Evolutionary conservation across 202 grass and related monocot genomes (phyloP), one percentile per base, ranked within the genome.

Genomic region (Setaria italica): DNA sequence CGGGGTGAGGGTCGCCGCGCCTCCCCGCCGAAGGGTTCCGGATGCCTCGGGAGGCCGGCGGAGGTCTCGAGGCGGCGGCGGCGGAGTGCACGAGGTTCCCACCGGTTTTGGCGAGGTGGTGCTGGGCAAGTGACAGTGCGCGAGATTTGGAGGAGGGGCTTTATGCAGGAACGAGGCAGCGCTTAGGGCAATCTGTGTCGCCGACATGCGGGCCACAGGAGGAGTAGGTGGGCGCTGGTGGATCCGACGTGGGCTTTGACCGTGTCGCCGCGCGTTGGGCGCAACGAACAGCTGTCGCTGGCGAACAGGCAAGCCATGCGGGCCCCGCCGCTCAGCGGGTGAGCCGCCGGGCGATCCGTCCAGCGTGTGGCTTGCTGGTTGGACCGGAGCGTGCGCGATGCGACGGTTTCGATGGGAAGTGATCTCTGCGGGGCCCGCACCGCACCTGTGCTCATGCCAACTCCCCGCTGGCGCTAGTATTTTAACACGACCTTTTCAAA

Each of bases 31-130:
- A 45, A 74, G 39, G 70, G 21, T 62, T 21, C 55, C 6, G 16
- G 58, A 57, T 34, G 57, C 57, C 56, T 74, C 80, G 7, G 76
- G 67, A 30, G 53, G 73, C 3, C 57, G 43, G 81, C 35, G 80
- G 81, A 85, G 82, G 76, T 53, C 34, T 65, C 89, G 76, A 84
- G 81, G 89, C 15, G 42, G 88, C 25, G 41, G 77, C 69, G 85
- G 85, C 76, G 89, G 82, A 84, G 71, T 35, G 47, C 66, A 56
- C 86, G 82, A 88, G 89, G 85, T 12, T 82, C 29, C 4, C 19
- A 67, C 30, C 7, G 19, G 77, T 3, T 9, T 32, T 21, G 74
- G 54, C 65, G 84, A 86, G 56, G 76, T 4, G 65, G 41, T 19
- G 41, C 34, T 2, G 76, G 51, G 29, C 14, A 72, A 55, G 37